These are phyloP conservation scores for Auricularia sp. DNA, from an alignment of 768 basidiomycete species.

Conservation along the genomic window DNA sequence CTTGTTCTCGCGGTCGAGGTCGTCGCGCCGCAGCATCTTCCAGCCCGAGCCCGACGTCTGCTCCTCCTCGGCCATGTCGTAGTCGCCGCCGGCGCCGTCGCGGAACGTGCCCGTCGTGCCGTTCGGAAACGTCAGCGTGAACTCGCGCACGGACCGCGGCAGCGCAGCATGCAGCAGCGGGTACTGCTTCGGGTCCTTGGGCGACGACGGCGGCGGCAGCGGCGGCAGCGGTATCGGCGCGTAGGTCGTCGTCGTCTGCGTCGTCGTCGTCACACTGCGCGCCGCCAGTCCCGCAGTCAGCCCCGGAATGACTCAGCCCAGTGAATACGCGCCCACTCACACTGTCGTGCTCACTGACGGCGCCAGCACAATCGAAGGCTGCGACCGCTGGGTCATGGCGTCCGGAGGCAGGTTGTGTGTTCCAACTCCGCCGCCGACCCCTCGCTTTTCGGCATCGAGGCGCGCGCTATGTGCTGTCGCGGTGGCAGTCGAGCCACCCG, in stretches of 20 bases:
- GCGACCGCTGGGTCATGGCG: constrained; percentile 24
- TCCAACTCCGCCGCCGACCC: not conserved
- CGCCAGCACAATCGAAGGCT: constrained; percentile 61
- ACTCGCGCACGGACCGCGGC: constrained; percentile 61
- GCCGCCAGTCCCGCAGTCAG: no score
- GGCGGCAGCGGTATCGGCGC: constrained; percentile 77
- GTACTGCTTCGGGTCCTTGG: constrained; percentile 71
- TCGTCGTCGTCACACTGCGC: constrained; percentile 74
- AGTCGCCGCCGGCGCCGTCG: constrained; percentile 48
- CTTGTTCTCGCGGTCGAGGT: constrained; percentile 30
- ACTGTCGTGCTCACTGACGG: constrained; percentile 80
- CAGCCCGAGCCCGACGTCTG: constrained; percentile 64
- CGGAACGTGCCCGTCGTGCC: constrained; percentile 72
- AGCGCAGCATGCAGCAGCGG: constrained; percentile 66
- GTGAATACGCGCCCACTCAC: constrained; percentile 33
- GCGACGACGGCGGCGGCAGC: constrained; percentile 57
- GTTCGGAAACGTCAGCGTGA: constrained; percentile 72
- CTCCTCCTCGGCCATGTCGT: constrained; percentile 62
- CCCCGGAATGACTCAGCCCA: not conserved
- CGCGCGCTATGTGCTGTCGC: no score
- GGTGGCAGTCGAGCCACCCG: no score
- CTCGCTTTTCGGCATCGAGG: not conserved
- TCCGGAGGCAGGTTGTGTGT: not conserved
- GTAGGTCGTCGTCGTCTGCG: constrained; percentile 81
- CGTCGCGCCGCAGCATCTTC: constrained; percentile 60